A percentile compares a stretch with the other conserved stretches of the same genome.
phyloP scores from a whole-genome alignment of 306 rosid genomes.

The Prunus kanzakura region DNA sequence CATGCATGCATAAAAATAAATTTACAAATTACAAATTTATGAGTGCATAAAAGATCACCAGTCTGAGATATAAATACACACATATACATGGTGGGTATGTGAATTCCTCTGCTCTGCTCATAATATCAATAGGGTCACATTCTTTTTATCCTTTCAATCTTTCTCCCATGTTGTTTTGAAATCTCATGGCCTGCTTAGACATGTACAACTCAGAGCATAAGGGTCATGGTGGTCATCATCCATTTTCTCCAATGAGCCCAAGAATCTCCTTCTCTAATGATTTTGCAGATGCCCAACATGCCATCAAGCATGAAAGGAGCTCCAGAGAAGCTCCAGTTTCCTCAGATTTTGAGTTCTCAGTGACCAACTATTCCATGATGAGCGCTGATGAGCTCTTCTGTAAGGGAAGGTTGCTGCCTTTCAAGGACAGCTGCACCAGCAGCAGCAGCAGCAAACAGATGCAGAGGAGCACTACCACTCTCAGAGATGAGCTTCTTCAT shows the following conservation, averaged over 20 bases:
- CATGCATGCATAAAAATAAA: slow-evolving; percentile 32
- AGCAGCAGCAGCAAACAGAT: slow-evolving; percentile 20
- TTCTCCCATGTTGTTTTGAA: slow-evolving; percentile 37
- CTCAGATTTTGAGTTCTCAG: slow-evolving; percentile 85
- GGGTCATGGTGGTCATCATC: slow-evolving; percentile 25
- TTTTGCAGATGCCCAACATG: slow-evolving; percentile 71
- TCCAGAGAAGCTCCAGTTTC: slow-evolving; percentile 40
- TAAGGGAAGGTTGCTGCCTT: slow-evolving; percentile 78
- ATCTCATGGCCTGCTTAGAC: slow-evolving; percentile 77
- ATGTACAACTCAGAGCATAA: slow-evolving; percentile 74
- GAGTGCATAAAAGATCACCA: slow-evolving; percentile 13
- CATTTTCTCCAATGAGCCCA: slow-evolving; percentile 74
- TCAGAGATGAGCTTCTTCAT: slow-evolving; percentile 73
- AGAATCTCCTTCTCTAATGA: slow-evolving; percentile 93
- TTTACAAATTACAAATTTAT: not conserved
- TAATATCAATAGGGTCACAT: slow-evolving; percentile 3
- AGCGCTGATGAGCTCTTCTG: slow-evolving; percentile 93
- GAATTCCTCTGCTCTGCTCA: slow-evolving; percentile 24
- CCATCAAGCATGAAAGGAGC: slow-evolving; percentile 46
- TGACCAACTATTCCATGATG: slow-evolving; percentile 67
- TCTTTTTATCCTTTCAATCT: not conserved
- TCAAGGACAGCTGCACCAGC: slow-evolving; percentile 39
- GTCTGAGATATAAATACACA: slow-evolving; percentile 43
- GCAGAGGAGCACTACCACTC: slow-evolving; percentile 66
- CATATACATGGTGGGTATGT: slow-evolving; percentile 31